Conservation (phyloP, 225 moss, liverwort and hornwort genomes). For the Bryum argenteum region DNA sequence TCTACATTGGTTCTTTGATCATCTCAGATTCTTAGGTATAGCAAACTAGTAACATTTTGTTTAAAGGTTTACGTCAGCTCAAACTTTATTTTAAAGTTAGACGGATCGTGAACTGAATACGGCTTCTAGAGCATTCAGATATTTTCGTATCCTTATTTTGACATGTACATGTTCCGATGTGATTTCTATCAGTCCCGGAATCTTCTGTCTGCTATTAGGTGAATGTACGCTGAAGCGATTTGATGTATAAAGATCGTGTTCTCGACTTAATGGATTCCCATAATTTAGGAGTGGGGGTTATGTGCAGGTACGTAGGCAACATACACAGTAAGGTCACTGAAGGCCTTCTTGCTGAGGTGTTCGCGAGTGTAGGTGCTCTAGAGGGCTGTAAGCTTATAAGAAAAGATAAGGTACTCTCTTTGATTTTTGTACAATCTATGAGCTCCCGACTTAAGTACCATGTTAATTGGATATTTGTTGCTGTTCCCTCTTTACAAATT, state of each 20-base stretch:
- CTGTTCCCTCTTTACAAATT: not conserved
- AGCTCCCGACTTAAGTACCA: not conserved
- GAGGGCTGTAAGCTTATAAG: conserved; percentile 98
- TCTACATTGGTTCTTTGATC: not conserved
- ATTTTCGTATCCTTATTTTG: not conserved
- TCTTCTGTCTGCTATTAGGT: not conserved
- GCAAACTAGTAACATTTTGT: not conserved
- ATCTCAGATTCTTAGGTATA: not conserved
- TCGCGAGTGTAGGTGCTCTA: conserved; percentile 87
- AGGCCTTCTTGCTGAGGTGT: conserved; percentile 90
- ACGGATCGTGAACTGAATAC: not conserved
- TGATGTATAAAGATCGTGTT: conserved; percentile 1
- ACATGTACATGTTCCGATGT: not conserved
- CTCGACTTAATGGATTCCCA: conserved; percentile 22
- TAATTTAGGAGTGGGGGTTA: not conserved
- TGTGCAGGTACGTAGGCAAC: conserved; percentile 93
- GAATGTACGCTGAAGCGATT: not conserved
- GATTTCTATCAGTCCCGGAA: conserved; percentile 8
- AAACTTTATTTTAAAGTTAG: not conserved
- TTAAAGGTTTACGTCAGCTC: too few species aligned
- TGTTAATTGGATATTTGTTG: not conserved
- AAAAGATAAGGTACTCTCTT: conserved; percentile 78
- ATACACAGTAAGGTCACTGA: conserved; percentile 96
- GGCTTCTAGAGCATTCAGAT: not conserved
- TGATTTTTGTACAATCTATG: not conserved